Evolutionary conservation across 805 yeast genomes (phyloP).

Genomic region (Candida michaelii): DNA sequence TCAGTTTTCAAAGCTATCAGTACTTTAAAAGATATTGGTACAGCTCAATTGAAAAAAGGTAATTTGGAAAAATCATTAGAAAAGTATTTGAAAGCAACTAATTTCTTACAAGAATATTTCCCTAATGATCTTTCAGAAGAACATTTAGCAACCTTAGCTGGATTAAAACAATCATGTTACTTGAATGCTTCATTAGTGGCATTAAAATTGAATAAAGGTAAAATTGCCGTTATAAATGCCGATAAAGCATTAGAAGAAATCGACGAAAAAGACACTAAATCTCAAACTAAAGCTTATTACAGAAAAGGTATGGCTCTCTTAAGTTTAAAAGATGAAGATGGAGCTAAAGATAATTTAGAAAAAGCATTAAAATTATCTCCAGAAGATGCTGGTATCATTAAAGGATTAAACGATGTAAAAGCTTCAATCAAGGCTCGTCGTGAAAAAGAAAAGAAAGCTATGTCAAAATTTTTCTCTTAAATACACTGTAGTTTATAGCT

Average conservation of each 20-base stretch:
- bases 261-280: conserved; percentile 58
- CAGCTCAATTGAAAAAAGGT: conserved; percentile 67
- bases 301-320: conserved; percentile 80
- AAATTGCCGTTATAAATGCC: conserved; percentile 57
- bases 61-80: conserved; percentile 54
- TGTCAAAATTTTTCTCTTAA: conserved; percentile 61
- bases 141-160: conserved; percentile 48
- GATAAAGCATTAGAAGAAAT: conserved; percentile 65
- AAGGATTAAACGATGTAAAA: conserved; percentile 63
- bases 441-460: conserved; percentile 71
- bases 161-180: conserved; percentile 60
- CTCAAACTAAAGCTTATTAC: conserved; percentile 81
- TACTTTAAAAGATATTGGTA: conserved; percentile 73
- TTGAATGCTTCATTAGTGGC: conserved; percentile 77
- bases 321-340: conserved; percentile 63
- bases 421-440: conserved; percentile 49
- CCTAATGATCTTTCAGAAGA: conserved; percentile 67
- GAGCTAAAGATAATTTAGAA: conserved; percentile 64
- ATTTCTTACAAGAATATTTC: conserved; percentile 67
- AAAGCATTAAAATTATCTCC: conserved; percentile 67
- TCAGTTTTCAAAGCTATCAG: conserved; percentile 66
- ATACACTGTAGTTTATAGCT: too few species aligned
- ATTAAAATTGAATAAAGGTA: conserved; percentile 57
- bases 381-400: conserved; percentile 66
- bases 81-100: conserved; percentile 73